Conservation (phyloP, 2,329 filamentous ascomycete species). For the Xylariaceae sp. region DNA sequence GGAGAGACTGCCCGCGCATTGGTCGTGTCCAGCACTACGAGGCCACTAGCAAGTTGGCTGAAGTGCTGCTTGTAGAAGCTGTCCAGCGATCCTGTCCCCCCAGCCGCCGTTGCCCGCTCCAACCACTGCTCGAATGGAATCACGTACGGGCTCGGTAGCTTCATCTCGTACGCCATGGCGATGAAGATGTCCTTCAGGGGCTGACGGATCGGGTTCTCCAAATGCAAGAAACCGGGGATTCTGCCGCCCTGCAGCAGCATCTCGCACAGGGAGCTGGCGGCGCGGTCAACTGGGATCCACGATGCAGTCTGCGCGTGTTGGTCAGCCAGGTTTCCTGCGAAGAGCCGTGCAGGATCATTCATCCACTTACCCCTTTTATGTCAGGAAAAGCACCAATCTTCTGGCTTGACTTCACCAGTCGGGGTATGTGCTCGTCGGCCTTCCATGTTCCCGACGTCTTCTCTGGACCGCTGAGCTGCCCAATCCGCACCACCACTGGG, state of each 20-base stretch:
- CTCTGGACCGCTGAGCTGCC: slow-evolving; percentile 42
- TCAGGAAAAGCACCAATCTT: slow-evolving; percentile 18
- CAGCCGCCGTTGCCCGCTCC: slow-evolving; percentile 3
- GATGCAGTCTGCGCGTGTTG: slow-evolving; percentile 17
- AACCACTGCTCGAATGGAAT: slow-evolving; percentile 17
- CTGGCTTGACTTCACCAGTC: slow-evolving; percentile 42
- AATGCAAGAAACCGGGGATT: slow-evolving; percentile 14
- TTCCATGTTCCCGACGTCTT: slow-evolving; percentile 41
- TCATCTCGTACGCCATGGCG: slow-evolving; percentile 16
- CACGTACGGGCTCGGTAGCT: slow-evolving; percentile 1
- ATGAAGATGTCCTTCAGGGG: slow-evolving; percentile 15
- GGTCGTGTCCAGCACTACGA: slow-evolving; percentile 17
- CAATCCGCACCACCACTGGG: slow-evolving; percentile 36
- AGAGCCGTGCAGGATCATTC: too few relatives aligned
- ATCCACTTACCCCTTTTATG: slow-evolving; percentile 1
- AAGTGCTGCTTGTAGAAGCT: slow-evolving; percentile 21
- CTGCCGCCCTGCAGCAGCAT: slow-evolving; percentile 2
- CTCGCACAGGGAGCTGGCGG: slow-evolving; percentile 14
- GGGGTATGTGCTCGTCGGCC: slow-evolving; percentile 39
- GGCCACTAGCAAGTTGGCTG: slow-evolving; percentile 13
- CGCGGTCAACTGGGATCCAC: slow-evolving; percentile 21
- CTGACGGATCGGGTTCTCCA: slow-evolving; percentile 21
- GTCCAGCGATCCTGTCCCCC: slow-evolving; percentile 13
- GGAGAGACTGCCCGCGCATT: slow-evolving; percentile 13
- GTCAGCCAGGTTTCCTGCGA: too few relatives aligned